phyloP scores from a whole-genome alignment of 2,329 filamentous ascomycete genomes.

The Aspergillus intermedius region DNA sequence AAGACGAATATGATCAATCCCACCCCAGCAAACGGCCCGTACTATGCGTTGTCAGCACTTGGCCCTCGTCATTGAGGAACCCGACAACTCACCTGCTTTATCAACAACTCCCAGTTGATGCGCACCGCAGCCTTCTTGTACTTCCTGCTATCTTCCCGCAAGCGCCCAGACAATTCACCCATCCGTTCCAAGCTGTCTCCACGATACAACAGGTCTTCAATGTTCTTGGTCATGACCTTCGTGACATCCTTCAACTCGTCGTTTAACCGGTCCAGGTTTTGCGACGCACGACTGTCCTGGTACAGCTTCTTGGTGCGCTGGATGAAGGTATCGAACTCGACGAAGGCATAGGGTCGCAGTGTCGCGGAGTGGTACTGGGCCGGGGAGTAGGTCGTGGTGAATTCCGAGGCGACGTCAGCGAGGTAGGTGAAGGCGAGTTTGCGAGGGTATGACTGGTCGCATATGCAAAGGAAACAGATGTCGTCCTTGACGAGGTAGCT shows the following conservation, averaged over 20 bases:
- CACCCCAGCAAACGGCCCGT: conserved; percentile 79
- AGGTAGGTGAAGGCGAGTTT: conserved; percentile 99
- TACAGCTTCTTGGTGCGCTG: conserved; percentile 88
- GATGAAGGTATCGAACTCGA: conserved; percentile 98
- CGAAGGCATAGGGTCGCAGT: conserved; percentile 88
- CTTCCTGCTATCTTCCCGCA: conserved; percentile 90
- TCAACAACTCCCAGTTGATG: conserved; percentile 94
- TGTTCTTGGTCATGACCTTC: conserved; percentile 99
- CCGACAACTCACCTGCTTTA: conserved; percentile 64
- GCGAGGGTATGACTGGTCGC: conserved; percentile 87
- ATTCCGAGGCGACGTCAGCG: conserved; percentile 82
- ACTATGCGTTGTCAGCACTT: conserved; percentile 44
- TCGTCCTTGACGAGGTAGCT: conserved; percentile 80
- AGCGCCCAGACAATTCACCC: conserved; percentile 83
- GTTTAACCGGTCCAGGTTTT: conserved; percentile 92
- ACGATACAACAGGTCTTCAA: conserved; percentile 91
- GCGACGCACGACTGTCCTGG: conserved; percentile 80
- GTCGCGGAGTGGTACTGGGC: conserved; percentile 65
- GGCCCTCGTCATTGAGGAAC: neutral
- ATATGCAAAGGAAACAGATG: conserved; percentile 88
- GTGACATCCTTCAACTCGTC: conserved; percentile 97
- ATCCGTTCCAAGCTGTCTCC: conserved; percentile 93
- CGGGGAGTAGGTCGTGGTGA: conserved; percentile 73
- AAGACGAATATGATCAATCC: conserved; percentile 79
- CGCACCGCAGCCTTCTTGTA: conserved; percentile 86